Evolutionary conservation across 108 stramenopile genomes (phyloP).

Genomic region (Pseudonitzschia delicatissima): DNA sequence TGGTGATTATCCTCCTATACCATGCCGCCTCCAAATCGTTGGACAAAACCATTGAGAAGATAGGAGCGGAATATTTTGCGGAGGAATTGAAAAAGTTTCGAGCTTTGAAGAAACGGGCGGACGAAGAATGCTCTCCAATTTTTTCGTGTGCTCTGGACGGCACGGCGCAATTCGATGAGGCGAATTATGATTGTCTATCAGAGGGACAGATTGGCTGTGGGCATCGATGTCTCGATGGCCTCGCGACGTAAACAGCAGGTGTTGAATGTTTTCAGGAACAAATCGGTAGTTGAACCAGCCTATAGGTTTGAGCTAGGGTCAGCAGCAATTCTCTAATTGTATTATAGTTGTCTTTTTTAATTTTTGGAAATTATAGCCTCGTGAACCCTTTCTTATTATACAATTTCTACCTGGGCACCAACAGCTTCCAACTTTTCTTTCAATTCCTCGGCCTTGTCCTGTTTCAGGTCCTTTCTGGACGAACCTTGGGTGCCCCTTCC

Average conservation of each 20-base stretch:
- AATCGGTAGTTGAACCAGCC: too few species aligned
- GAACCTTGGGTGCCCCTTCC: slow-evolving; percentile 74
- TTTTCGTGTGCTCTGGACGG: slow-evolving; percentile 34
- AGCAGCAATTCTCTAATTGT: too few species aligned
- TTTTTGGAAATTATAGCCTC: too few species aligned
- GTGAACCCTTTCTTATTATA: slow-evolving; percentile 23
- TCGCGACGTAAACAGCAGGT: too few species aligned
- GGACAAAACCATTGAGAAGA: slow-evolving; percentile 48
- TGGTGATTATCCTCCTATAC: slow-evolving; percentile 42
- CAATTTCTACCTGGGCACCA: slow-evolving; percentile 77
- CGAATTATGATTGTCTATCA: slow-evolving; percentile 29
- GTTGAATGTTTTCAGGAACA: too few species aligned
- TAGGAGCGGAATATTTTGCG: slow-evolving; percentile 39
- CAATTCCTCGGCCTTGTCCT: slow-evolving; percentile 84
- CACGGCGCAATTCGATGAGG: slow-evolving; percentile 3
- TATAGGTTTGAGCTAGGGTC: too few species aligned
- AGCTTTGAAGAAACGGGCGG: background rate
- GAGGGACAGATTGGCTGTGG: slow-evolving; percentile 54
- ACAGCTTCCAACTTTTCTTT: slow-evolving; percentile 76
- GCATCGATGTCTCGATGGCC: slow-evolving; percentile 34
- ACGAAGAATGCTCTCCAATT: slow-evolving; percentile 14
- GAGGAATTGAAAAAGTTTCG: slow-evolving; percentile 22
- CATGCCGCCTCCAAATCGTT: slow-evolving; percentile 39
- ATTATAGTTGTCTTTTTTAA: background rate
- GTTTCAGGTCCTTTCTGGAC: slow-evolving; percentile 77